Evolutionary conservation across 768 basidiomycete genomes (phyloP).

Genomic region (Trametopsis cervina): DNA sequence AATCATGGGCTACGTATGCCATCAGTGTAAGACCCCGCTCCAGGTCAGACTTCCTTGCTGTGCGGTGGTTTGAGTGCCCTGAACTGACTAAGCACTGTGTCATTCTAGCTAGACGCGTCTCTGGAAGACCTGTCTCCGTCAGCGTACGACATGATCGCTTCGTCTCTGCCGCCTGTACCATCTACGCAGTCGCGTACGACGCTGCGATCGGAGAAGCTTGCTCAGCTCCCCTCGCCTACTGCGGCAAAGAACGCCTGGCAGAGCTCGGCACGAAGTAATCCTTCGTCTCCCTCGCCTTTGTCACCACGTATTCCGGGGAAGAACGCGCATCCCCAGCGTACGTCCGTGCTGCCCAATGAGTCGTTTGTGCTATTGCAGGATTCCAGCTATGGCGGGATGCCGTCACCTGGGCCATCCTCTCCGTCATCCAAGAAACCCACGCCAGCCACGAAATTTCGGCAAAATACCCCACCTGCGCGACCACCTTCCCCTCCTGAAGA

Average conservation of each 20-base stretch:
- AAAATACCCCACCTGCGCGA: conserved; percentile 19
- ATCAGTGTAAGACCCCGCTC: conserved; percentile 88
- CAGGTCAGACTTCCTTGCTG: conserved; percentile 42
- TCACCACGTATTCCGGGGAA: conserved; percentile 52
- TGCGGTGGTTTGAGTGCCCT: neutral
- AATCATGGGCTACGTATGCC: conserved; percentile 54
- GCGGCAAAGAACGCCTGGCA: conserved; percentile 60
- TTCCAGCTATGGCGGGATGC: conserved; percentile 67
- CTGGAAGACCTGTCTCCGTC: conserved; percentile 80
- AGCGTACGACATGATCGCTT: conserved; percentile 80
- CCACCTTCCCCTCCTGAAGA: conserved; percentile 30
- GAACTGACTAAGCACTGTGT: no score
- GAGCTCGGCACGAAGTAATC: conserved; percentile 38
- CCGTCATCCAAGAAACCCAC: conserved; percentile 36
- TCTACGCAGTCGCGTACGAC: conserved; percentile 31
- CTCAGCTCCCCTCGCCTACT: conserved; percentile 40
- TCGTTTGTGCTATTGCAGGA: conserved; percentile 91
- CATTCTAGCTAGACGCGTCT: conserved; percentile 82
- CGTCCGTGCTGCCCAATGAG: conserved; percentile 59
- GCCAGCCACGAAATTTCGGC: conserved; percentile 30
- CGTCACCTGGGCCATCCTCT: conserved; percentile 41
- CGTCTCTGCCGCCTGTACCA: conserved; percentile 49
- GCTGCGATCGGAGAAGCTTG: conserved; percentile 39
- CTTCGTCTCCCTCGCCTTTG: conserved; percentile 29
- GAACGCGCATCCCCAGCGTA: conserved; percentile 44